These are phyloP conservation scores for Saturnispora serradocipensis DNA, from an alignment of 805 yeast genomes.

Conservation along the genomic window DNA sequence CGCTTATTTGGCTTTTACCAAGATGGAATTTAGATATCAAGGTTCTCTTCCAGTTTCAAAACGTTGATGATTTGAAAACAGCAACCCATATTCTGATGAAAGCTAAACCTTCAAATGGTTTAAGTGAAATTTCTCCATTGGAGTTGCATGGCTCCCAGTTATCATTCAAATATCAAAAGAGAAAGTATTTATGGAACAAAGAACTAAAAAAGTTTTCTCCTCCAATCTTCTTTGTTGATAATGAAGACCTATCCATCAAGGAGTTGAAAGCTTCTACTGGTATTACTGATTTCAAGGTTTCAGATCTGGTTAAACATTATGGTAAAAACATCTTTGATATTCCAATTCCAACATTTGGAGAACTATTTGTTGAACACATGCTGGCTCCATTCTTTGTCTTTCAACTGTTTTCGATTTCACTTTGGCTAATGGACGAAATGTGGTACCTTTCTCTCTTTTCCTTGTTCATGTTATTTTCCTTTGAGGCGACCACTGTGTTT, in stretches of 20 bases:
- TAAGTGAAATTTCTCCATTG: conserved; percentile 68
- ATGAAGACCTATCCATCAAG: conserved; percentile 46
- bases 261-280: conserved; percentile 42
- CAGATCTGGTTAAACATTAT: conserved; percentile 44
- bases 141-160: conserved; percentile 43
- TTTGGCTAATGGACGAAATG: conserved; percentile 94
- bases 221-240: conserved; percentile 71
- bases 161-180: conserved; percentile 82
- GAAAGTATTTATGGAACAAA: conserved; percentile 68
- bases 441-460: conserved; percentile 94
- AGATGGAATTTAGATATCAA: conserved; percentile 78
- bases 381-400: conserved; percentile 97
- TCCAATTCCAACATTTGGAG: conserved; percentile 86
- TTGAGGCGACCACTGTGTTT: conserved; percentile 90
- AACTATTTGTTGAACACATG: conserved; percentile 93
- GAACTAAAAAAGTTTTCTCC: conserved; percentile 56
- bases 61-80: conserved; percentile 42
- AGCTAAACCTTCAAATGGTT: conserved; percentile 81
- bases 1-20: conserved; percentile 81
- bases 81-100: conserved; percentile 69
- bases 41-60: conserved; percentile 56
- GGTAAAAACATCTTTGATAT: conserved; percentile 89
- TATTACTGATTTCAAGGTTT: conserved; percentile 25
- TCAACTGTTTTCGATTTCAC: conserved; percentile 89
- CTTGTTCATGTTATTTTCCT: conserved; percentile 81